Base-by-base conservation (phyloP, 1,139 yeast species). In the Protomyces lactucae-debilis region DNA sequence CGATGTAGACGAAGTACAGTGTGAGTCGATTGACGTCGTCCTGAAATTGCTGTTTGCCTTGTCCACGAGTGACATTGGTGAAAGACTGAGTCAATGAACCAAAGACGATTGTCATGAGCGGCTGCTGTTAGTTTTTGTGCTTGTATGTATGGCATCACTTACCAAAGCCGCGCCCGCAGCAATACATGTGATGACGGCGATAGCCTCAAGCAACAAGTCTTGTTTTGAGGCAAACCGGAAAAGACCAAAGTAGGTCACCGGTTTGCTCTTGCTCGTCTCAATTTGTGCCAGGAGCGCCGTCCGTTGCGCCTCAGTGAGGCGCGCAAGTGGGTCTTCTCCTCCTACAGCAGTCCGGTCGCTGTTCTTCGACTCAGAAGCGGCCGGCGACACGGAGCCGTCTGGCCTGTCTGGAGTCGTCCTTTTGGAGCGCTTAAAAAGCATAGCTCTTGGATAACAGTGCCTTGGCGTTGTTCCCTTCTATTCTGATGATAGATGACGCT, bases 41-140 rank as follows among this genome's bases (percentile, higher is more conserved):
- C 61, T 71, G 69, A 65, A 72, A 72, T 28, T 64, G 64, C 5
- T 59, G 64, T 10, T 55, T 60, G 32, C 52, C 64, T 8, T 67
- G 68, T 46, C 63, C 66, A 3, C 63, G 59, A 66, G 75, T 71
- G 64, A 72, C 78, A 57, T 70, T 68, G 43, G 76, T 68, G 69
- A 78, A 77, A 25, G 74, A 71, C 63, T 76, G 73, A 4, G 80
- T 75, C 66, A 78, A 68, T 45, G 71, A 70, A 32, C 74, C 74
- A 36, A 70, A 69, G n/a, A 72, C 69, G 25, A 72, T 64, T 3
- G 74, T 71, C 69, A 71, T 70, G 35, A 72, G 60, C 4, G 74
- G 74, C 65, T 69, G 53, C 6, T 4, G 54, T 32, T n/a, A 23
- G 32, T 12, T 3, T 14, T 2, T n/a, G 23, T 1, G 2, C 16